Conservation (phyloP, 139 green algal species). For the Chlamydomonas incerta region DNA sequence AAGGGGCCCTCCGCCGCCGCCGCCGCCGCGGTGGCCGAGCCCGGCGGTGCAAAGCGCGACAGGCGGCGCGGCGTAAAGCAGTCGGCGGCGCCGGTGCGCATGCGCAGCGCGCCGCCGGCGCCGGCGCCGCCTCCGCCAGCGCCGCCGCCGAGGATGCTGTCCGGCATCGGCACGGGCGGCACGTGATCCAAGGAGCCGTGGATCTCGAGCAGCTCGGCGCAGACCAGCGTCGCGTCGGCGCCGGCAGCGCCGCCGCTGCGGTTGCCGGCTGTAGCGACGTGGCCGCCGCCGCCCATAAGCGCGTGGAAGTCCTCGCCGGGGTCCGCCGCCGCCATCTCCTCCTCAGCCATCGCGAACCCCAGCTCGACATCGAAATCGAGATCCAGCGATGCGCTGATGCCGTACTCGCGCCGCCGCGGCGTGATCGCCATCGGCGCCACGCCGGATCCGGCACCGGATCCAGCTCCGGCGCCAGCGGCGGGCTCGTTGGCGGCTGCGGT, state of each 20-base stretch:
- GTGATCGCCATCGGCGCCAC: too few relatives aligned
- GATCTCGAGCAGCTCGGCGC: background rate
- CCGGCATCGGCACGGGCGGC: background rate
- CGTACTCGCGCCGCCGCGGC: too few relatives aligned
- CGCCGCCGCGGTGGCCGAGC: background rate
- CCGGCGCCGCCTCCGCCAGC: background rate
- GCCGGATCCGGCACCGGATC: too few relatives aligned
- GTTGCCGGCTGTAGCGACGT: background rate
- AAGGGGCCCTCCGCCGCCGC: background rate
- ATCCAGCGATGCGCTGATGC: background rate
- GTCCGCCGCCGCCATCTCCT: slow-evolving; percentile 15
- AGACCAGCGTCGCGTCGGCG: too few relatives aligned
- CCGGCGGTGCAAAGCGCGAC: background rate
- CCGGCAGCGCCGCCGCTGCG: background rate
- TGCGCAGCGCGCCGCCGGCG: background rate
- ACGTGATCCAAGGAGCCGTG: background rate
- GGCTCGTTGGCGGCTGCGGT: too few relatives aligned
- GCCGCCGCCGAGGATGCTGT: background rate
- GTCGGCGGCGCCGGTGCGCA: too few relatives aligned
- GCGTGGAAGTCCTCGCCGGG: background rate
- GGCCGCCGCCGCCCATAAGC: background rate
- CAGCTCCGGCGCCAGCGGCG: too few relatives aligned
- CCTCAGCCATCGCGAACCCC: background rate
- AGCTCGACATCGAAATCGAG: background rate
- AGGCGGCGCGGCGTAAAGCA: too few relatives aligned